Evolutionary conservation across 495 filamentous ascomycete genomes (phyloP).

Genomic region (Thozetella sp.): DNA sequence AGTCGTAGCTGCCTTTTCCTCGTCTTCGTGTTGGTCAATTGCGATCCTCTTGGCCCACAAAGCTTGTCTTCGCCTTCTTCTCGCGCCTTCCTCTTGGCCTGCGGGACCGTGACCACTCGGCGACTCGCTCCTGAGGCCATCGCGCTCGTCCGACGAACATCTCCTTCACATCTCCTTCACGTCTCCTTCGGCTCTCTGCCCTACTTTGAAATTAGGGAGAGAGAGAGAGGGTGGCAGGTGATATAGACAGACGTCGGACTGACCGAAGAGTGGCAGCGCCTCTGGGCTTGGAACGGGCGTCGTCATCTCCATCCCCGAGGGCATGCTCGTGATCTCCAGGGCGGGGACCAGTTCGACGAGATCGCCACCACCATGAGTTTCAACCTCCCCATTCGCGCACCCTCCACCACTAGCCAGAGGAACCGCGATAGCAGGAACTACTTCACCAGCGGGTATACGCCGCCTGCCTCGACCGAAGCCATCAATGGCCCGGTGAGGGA

Average conservation of each 20-base stretch:
- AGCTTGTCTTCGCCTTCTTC: not conserved
- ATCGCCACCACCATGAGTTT: constrained; percentile 38
- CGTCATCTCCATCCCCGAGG: not conserved
- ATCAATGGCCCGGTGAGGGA: constrained; percentile 57
- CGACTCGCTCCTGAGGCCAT: too few species aligned
- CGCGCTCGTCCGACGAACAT: too few species aligned
- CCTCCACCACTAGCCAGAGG: constrained; percentile 39
- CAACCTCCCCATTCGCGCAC: constrained; percentile 44
- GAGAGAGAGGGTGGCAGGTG: too few species aligned
- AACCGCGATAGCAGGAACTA: constrained; percentile 58
- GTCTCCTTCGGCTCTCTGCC: not conserved
- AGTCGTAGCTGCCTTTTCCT: not conserved
- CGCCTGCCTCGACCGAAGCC: constrained; percentile 52
- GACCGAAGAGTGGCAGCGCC: not conserved
- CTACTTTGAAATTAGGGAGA: not conserved
- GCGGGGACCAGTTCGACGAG: not conserved
- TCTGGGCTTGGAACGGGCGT: not conserved
- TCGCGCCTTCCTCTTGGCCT: not conserved
- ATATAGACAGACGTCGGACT: too few species aligned
- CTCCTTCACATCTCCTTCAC: too few species aligned
- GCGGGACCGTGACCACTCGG: too few species aligned
- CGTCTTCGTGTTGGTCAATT: not conserved
- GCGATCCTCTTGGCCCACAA: not conserved
- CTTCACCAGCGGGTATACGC: constrained; percentile 47
- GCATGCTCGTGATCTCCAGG: not conserved